Base-by-base conservation (phyloP, 1,284 basidiomycete genomes). In the Leccinum subrobustum region DNA sequence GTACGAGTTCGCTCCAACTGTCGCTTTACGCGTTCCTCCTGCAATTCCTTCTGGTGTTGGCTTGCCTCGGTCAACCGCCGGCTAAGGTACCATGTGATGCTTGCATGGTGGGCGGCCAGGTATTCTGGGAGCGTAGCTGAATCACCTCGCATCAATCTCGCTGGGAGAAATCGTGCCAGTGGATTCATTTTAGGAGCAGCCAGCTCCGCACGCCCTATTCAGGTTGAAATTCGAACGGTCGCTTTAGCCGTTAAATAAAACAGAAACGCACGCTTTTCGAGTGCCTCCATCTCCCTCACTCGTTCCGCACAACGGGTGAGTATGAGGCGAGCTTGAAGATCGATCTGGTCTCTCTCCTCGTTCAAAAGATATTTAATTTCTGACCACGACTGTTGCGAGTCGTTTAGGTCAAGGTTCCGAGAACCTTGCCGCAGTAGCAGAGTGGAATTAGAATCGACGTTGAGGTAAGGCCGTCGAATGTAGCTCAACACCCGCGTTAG, bases 341-440 rank as follows among this genome's bases (percentile, higher is more conserved):
- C 95, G 62, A 96, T 91, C 74, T 95, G 91, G 76, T 96, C 93
- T 57, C 94, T 80, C 73, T 96, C 93, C 63, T 91, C 86, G 68
- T 96, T 93, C 25, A 85, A 87, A 14, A 96, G 81, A 70, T 88
- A 80, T 61, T 85, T 85, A 52, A 93, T 80, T 59, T 84, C 84
- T 12, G 83, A 75, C 88, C 89, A 93, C 29, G 81, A 77, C 59
- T 82, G 79, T 58, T 83, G 80, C 20, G 77, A 70, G 54, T 78
- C 78, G 53, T 74, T 78, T 11, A 89, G 69, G 74, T 92, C 86
- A 57, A 91, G 75, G 44, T 72, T 81, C 44, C 83, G 80, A 56
- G 79, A 77, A 8, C 78, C 70, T 65, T 83, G 82, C 37, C 83
- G 80, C 29, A 77, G 73, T 51, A 82, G 70, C 11, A 84, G 83